These are phyloP conservation scores for Eucalyptus curtisii DNA, from an alignment of 345 rosid genomes.

Conservation along the genomic window DNA sequence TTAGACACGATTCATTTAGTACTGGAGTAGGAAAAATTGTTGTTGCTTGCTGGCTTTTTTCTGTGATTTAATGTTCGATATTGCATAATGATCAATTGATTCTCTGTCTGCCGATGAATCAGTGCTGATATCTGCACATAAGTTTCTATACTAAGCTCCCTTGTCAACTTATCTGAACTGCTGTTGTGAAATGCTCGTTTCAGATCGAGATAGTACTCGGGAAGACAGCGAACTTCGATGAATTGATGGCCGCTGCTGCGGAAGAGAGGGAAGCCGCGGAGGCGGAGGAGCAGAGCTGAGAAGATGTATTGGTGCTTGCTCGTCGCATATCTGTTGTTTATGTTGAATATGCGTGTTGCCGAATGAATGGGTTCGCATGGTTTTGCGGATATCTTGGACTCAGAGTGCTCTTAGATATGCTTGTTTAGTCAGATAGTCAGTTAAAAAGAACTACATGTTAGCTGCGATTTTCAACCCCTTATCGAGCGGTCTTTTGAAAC, in stretches of 20 bases:
- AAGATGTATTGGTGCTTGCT: neutral
- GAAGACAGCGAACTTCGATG: constrained; percentile 63
- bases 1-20: neutral
- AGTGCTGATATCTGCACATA: neutral
- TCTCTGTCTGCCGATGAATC: neutral
- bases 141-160: neutral
- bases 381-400: neutral
- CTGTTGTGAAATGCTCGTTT: neutral
- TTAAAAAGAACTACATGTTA: neutral
- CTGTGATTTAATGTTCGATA: neutral
- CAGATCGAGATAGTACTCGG: constrained; percentile 58
- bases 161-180: neutral
- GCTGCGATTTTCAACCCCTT: neutral
- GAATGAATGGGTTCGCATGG: neutral
- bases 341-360: neutral
- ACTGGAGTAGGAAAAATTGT: neutral
- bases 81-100: neutral
- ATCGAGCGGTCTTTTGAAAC: neutral
- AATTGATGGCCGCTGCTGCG: constrained; percentile 58
- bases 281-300: constrained; percentile 6
- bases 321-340: neutral
- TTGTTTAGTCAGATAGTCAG: neutral
- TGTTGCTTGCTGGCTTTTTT: neutral
- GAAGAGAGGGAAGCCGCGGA: constrained; percentile 24
- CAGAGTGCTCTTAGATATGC: neutral